Evolutionary conservation across 495 filamentous ascomycete genomes (phyloP).

Genomic region (Aspergillus leporis): DNA sequence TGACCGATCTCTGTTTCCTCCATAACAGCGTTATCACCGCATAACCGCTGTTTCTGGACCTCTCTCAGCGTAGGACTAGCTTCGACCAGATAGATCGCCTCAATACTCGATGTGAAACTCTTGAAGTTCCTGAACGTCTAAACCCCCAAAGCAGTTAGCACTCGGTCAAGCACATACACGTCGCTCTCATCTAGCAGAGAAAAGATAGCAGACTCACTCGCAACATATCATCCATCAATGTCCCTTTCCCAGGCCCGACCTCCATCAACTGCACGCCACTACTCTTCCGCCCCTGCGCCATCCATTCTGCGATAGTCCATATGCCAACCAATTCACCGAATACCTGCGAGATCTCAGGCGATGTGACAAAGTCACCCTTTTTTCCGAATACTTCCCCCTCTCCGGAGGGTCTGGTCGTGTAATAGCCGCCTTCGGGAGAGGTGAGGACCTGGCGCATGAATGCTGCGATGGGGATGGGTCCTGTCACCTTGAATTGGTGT

Average conservation of each 20-base stretch:
- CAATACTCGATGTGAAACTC: constrained; percentile 70
- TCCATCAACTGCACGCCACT: constrained; percentile 84
- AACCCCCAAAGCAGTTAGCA: neutral
- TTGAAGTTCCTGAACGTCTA: constrained; percentile 81
- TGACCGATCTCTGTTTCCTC: constrained; percentile 74
- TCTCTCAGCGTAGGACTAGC: constrained; percentile 74
- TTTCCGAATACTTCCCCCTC: constrained; percentile 82
- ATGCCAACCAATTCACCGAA: constrained; percentile 93
- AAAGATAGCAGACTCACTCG: constrained; percentile 55
- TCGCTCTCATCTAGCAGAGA: neutral
- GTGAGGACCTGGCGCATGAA: constrained; percentile 99
- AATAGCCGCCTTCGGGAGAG: constrained; percentile 88
- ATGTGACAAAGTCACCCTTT: constrained; percentile 93
- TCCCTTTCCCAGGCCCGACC: constrained; percentile 91
- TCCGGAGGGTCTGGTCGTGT: constrained; percentile 64
- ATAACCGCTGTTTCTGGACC: constrained; percentile 80
- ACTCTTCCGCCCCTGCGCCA: constrained; percentile 74
- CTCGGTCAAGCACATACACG: neutral
- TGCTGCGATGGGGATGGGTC: constrained; percentile 84
- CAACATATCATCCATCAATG: constrained; percentile 95
- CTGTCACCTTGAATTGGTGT: constrained; percentile 53
- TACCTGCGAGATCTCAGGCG: constrained; percentile 94
- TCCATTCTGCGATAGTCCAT: constrained; percentile 96
- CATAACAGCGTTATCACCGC: constrained; percentile 65
- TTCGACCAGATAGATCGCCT: constrained; percentile 88